Conservation (phyloP, 2,329 filamentous ascomycete species). For the Colletotrichum orbiculare region DNA sequence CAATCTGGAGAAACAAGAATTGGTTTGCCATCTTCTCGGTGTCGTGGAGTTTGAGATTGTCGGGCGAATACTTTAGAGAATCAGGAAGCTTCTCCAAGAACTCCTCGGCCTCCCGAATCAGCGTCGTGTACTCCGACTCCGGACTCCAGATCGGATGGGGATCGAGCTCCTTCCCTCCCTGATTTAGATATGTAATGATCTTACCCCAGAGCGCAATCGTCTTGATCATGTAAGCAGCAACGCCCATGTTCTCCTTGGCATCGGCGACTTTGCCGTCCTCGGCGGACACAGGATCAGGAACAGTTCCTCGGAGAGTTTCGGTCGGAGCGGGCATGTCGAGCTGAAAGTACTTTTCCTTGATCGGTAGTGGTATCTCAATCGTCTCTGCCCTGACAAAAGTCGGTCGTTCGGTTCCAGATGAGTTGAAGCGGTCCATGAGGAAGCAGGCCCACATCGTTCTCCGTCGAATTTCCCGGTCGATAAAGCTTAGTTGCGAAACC, state of each 20-base stretch:
- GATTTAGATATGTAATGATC: constrained; percentile 89
- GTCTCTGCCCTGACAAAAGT: constrained; percentile 92
- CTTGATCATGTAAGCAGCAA: constrained; percentile 89
- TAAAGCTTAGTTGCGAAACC: constrained; percentile 80
- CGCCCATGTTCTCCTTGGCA: constrained; percentile 88
- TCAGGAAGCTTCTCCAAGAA: constrained; percentile 78
- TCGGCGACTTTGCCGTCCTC: constrained; percentile 74
- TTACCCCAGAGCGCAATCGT: constrained; percentile 90
- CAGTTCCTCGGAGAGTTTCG: constrained; percentile 80
- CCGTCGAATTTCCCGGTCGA: constrained; percentile 91
- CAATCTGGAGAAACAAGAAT: constrained; percentile 91
- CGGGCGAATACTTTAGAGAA: constrained; percentile 77
- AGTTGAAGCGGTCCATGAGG: constrained; percentile 97
- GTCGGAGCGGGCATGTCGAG: constrained; percentile 91
- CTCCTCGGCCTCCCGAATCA: constrained; percentile 77
- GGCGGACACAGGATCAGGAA: constrained; percentile 70
- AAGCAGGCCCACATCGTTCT: constrained; percentile 99
- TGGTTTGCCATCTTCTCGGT: constrained; percentile 90
- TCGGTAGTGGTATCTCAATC: constrained; percentile 88
- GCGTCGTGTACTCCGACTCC: constrained; percentile 78
- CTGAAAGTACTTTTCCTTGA: constrained; percentile 90
- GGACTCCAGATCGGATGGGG: constrained; percentile 82
- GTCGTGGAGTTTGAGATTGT: constrained; percentile 87
- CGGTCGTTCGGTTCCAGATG: constrained; percentile 91
- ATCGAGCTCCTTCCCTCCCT: constrained; percentile 87